A percentile compares a stretch with the other conserved stretches of the same genome.
These are phyloP conservation scores for Trametes meyenii DNA, from an alignment of 768 basidiomycete genomes.

Conservation along the genomic window DNA sequence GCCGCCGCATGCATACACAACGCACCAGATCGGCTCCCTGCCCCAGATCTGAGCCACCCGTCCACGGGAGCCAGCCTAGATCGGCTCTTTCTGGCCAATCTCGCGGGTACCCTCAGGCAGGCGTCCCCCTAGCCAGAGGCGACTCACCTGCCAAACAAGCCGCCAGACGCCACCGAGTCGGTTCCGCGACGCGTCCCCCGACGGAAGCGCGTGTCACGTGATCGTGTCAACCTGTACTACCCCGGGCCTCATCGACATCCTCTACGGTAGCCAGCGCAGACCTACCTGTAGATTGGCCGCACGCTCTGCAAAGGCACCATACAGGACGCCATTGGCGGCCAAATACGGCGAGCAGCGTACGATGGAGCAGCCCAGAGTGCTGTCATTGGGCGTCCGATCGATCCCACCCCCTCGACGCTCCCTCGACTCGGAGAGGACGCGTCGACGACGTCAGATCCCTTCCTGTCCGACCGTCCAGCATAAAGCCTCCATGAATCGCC, in stretches of 20 bases:
- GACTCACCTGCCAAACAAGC: neutral
- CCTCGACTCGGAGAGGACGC: neutral
- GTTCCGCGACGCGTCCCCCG: neutral
- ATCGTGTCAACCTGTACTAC: conserved; percentile 3
- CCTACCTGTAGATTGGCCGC: no score
- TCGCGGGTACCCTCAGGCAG: neutral
- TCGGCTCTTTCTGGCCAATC: neutral
- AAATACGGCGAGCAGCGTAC: neutral
- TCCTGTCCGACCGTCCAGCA: neutral
- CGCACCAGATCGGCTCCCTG: neutral
- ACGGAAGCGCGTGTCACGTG: neutral
- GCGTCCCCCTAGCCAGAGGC: neutral
- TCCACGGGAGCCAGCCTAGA: neutral
- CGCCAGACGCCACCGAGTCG: neutral
- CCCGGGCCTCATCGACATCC: no score
- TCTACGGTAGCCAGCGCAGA: no score
- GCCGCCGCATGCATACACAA: conserved; percentile 9
- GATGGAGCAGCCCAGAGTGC: neutral
- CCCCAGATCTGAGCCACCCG: conserved; percentile 13
- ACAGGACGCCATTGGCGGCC: neutral
- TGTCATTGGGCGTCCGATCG: neutral
- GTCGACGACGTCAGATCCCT: neutral
- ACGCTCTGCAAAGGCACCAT: no score
- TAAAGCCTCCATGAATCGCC: neutral
- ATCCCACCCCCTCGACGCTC: neutral